Base-by-base conservation (phyloP, 306 rosid genomes). In the Inga oerstediana region DNA sequence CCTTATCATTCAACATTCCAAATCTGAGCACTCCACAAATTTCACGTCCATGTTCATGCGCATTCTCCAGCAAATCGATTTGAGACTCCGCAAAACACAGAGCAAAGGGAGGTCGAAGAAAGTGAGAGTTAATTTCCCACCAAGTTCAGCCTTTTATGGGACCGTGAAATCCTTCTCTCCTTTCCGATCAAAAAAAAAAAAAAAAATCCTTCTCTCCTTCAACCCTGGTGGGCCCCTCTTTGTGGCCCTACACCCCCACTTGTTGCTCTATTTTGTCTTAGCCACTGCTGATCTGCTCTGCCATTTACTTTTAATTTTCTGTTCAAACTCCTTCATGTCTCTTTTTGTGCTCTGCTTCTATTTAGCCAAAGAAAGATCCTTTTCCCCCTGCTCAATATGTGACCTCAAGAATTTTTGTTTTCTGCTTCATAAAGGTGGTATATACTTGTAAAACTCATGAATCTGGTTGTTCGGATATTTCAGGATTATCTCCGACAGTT, bases 231-330 rank as follows among this genome's bases (percentile, higher is more conserved):
- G 95, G 93, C 91, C 94, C 85, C 86, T 80, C 83, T 87, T 87
- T 85, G 91, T 91, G 96, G 98, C 88, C 98, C 93, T 89, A 90
- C 95, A 32, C 72, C 83, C 88, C 98, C 95, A 94, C 97, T 93
- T 90, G 97, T 86, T 86, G 77, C 80, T 87, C 84, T 81, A 78
- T 82, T 84, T 86, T 88, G 90, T 87, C 89, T 88, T 87, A 54
- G 80, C 90, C 83, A 87, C 76, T 48, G 81, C 84, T 82, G 79
- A 78, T 89, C 88, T 81, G 85, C 90, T 85, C 83, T 81, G 32
- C 83, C 66, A 51, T 74, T 85, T 66, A 61, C 83, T 79, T 85
- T 84, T 56, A 80, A 80, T 88, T 73, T 78, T 75, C 73, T 80
- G 32, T 86, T 84, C 79, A 74, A 77, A 75, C 83, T 73, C 79